These are phyloP conservation scores for Magnaporthales sp. DNA, from an alignment of 2,329 filamentous ascomycete species.

Conservation along the genomic window DNA sequence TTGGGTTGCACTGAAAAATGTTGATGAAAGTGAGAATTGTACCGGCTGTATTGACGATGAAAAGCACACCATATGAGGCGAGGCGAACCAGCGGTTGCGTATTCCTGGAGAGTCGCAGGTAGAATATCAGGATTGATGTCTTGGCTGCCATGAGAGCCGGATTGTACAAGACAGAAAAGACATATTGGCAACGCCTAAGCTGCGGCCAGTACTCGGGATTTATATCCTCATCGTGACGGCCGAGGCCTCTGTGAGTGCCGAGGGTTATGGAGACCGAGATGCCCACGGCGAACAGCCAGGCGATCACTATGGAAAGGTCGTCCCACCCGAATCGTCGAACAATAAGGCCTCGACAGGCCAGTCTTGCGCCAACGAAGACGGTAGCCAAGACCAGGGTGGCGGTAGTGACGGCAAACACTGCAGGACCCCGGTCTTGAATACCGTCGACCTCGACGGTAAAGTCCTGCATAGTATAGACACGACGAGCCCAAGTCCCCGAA, in stretches of 20 bases:
- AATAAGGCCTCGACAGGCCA: conserved; percentile 65
- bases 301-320: conserved; percentile 72
- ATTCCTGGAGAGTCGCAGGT: conserved; percentile 72
- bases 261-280: conserved; percentile 59
- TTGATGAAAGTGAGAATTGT: conserved; percentile 75
- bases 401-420: conserved; percentile 63
- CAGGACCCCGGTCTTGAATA: conserved; percentile 43
- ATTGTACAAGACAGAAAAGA: conserved; percentile 61
- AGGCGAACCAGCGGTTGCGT: conserved; percentile 67
- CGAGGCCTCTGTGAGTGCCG: conserved; percentile 56
- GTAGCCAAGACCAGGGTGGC: conserved; percentile 61
- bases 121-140: conserved; percentile 87
- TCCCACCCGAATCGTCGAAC: conserved; percentile 65
- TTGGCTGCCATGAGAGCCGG: conserved; percentile 86
- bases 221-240: conserved; percentile 58
- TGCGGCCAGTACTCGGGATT: conserved; percentile 32
- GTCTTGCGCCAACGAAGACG: conserved; percentile 64
- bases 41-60: conserved; percentile 71
- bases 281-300: conserved; percentile 66
- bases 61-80: conserved; percentile 72
- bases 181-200: conserved; percentile 54
- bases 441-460: conserved; percentile 8
- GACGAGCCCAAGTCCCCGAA: not conserved
- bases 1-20: conserved; percentile 65
- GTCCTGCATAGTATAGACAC: not conserved